Evolutionary conservation across 2,329 filamentous ascomycete genomes (phyloP), one percentile per base, ranked within the genome.

Genomic region (Alternaria solani): DNA sequence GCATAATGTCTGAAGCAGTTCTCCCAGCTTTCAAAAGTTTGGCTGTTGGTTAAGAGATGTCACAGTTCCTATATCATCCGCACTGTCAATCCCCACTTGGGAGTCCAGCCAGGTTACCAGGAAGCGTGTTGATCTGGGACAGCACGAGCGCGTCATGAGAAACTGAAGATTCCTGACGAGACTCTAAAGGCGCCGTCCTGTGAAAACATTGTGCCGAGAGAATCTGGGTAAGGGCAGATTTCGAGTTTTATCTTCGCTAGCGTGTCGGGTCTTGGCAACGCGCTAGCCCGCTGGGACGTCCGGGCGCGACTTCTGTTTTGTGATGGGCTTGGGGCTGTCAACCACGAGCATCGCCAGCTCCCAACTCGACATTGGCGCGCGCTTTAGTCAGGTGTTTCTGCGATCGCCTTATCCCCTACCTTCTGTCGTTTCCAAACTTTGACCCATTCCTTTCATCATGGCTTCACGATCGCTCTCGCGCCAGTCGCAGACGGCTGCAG

Each of bases 141-240:
- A 86, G 91, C 92, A 89, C 94, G 93, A 99, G 95, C 95, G 92
- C 94, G 94, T 96, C 91, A 92, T 91, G 89, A 93, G 93, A 91
- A 87, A 98, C 87, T 92, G 92, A 94, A 74, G 61, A 88, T 91
- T 88, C 91, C 88, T 89, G 91, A 91, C 94, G 94, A 96, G 95
- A 99, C 95, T 99, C 95, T 98, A 98, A 94, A 94, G 91, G 88
- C 90, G 91, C 90, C 93, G 71, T 69, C 47, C 34, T 49, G 51
- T 64, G 58, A 78, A 87, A 88, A 92, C 89, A 92, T 92, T 94
- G 84, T 85, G 84, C 46, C 46, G 46, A 49, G 20, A 49, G 18
- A 49, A 23, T 49, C 46, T 38, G 46, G 30, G 46, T 38, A 49
- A n/a, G 46, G 46, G 30, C 46, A 56, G 57, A 57, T 62, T 67